Evolutionary conservation across 768 basidiomycete species (phyloP), one percentile per base, ranked within the genome.

Genomic region (Boletus huronensis): DNA sequence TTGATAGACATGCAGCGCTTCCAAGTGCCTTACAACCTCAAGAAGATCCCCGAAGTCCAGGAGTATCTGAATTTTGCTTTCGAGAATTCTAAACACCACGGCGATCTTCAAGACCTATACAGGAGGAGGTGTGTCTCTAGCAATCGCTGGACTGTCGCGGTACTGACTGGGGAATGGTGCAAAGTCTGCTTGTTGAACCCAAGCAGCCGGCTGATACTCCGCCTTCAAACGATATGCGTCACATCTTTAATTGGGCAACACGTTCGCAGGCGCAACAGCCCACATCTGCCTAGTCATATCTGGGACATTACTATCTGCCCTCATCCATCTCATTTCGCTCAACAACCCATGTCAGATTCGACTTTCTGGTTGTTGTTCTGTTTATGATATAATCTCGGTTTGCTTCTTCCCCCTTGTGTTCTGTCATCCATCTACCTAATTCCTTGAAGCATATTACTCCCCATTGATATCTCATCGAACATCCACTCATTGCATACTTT

Each of bases 21-120:
- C 75, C 93, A 97, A 69, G 81, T 84, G 9, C 79, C 85, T 5
- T 96, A 90, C 76, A 87, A 85, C 60, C 80, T 98, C 48, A 90
- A 91, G 65, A 88, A 87, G 58, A 88, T 99, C 10, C 85, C 87
- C 3, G 95, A 97, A 70, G 86, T 93, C 6, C 94, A 98, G 66
- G 79, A 82, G 48, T 94, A 85, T 66, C 75, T 95, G 31, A 80
- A 79, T 40, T 76, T 80, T 38, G 84, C 84, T 28, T 91, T 94
- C 58, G 85, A 90, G 63, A 84, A 82, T 55, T 80, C 89, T 2
- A 83, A 81, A 64, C 81, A 84, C 50, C 86, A 85, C 40, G 88
- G 88, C n/a, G 90, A 92, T 69, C 74, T 91, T 49, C 84, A 91
- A 64, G 91, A 92, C 66, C 75, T 93, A 32, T 93, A 93, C 64